phyloP scores from a whole-genome alignment of 495 filamentous ascomycete genomes.

The Cercophora sp. region DNA sequence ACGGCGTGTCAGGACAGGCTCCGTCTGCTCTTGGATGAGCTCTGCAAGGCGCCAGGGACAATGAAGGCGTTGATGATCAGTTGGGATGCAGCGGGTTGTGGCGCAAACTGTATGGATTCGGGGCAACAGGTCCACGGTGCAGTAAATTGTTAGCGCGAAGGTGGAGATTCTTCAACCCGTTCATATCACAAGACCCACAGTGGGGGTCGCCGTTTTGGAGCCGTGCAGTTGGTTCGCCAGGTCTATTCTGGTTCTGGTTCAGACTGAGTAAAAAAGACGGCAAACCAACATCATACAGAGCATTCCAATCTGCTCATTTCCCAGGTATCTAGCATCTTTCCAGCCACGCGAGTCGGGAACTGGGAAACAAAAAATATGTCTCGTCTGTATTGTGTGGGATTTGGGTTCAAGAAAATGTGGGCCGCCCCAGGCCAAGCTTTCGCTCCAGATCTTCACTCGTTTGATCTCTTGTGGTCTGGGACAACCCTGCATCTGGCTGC shows the following conservation, averaged over 20 bases:
- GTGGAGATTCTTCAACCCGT: slow-evolving; percentile 8
- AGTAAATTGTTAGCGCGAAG: slow-evolving; percentile 9
- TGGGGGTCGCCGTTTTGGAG: background rate
- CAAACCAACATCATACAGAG: background rate
- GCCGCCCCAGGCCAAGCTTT: slow-evolving; percentile 11
- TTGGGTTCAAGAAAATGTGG: no score
- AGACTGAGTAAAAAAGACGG: background rate
- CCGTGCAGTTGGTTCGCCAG: slow-evolving; percentile 1
- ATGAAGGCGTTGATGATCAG: background rate
- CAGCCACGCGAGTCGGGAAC: background rate
- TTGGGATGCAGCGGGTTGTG: background rate
- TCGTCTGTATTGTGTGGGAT: no score
- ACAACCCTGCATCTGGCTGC: slow-evolving; percentile 12
- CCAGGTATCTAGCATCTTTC: background rate
- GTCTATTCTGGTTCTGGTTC: background rate
- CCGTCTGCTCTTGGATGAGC: no score
- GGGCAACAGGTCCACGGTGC: no score
- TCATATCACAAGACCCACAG: slow-evolving; percentile 6
- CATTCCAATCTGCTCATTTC: background rate
- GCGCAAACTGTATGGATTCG: background rate
- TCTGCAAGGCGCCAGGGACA: no score
- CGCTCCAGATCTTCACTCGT: slow-evolving; percentile 1
- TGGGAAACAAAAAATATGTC: no score
- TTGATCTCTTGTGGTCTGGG: slow-evolving; percentile 14
- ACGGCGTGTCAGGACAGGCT: no score